Conservation (phyloP, 805 yeast genomes). For the Cyberlindnera galapagoensis region DNA sequence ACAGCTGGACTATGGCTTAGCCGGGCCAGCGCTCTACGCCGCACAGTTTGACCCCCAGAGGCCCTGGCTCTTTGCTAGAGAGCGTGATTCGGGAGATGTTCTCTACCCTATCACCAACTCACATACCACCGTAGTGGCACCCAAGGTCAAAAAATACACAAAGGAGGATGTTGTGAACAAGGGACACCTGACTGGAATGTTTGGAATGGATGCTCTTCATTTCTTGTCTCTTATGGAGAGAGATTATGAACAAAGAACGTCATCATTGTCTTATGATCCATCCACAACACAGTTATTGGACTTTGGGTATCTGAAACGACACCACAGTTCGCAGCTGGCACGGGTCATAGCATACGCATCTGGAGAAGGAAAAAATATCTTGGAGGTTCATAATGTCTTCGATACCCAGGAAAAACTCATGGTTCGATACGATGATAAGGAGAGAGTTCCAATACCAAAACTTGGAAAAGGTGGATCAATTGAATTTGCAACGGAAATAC, state of each 20-base stretch:
- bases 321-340: too few relatives aligned
- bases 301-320: conserved; percentile 1
- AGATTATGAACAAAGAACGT: too few relatives aligned
- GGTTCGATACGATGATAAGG: too few relatives aligned
- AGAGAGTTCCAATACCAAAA: background rate
- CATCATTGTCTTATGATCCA: conserved; percentile 33
- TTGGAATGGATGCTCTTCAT: too few relatives aligned
- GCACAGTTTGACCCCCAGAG: conserved; percentile 13
- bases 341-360: conserved; percentile 8
- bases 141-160: background rate
- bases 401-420: background rate
- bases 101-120: conserved; percentile 12
- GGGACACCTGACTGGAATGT: too few relatives aligned
- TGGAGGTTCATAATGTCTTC: conserved; percentile 4
- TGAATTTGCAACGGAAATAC: conserved; percentile 32
- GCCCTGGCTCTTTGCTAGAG: conserved; percentile 25
- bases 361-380: conserved; percentile 2
- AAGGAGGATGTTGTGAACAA: too few relatives aligned
- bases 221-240: too few relatives aligned
- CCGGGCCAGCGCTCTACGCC: conserved; percentile 26
- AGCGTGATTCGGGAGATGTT: conserved; percentile 16
- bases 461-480: conserved; percentile 9
- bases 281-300: conserved; percentile 20
- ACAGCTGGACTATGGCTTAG: conserved; percentile 36
- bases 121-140: background rate